Percentiles rank a stretch among this genome's conserved stretches.
Conservation (phyloP, 2,329 filamentous ascomycete species). For the Aspergillus puulaauensis region DNA sequence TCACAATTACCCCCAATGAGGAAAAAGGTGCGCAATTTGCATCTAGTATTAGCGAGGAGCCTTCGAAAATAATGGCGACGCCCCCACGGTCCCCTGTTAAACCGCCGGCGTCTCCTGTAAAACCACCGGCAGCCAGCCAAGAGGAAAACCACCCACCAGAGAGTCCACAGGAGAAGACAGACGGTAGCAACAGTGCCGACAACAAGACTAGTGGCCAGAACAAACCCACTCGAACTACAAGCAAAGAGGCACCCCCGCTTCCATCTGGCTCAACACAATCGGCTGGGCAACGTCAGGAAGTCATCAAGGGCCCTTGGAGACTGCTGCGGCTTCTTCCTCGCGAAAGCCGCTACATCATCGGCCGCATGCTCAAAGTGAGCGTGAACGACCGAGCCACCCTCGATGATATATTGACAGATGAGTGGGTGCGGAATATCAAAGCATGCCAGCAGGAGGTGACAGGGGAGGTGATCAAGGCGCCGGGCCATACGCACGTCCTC, state of each 20-base stretch:
- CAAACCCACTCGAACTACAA: conserved; percentile 35
- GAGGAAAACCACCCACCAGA: conserved; percentile 27
- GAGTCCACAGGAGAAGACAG: conserved; percentile 26
- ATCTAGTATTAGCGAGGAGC: conserved; percentile 11
- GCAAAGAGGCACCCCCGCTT: conserved; percentile 40
- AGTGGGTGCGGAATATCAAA: conserved; percentile 82
- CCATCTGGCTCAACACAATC: conserved; percentile 25
- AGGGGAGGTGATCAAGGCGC: conserved; percentile 69
- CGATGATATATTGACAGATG: conserved; percentile 80
- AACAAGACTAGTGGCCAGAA: conserved; percentile 17
- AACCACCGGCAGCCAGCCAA: conserved; percentile 21
- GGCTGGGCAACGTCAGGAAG: conserved; percentile 56
- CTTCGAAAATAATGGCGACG: conserved; percentile 14
- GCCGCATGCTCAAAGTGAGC: conserved; percentile 87
- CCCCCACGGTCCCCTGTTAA: conserved; percentile 23
- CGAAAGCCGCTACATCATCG: conserved; percentile 86
- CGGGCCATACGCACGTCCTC: conserved; percentile 80
- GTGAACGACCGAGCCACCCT: conserved; percentile 80
- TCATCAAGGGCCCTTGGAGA: conserved; percentile 90
- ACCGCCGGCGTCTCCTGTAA: conserved; percentile 19
- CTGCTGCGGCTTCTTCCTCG: conserved; percentile 82
- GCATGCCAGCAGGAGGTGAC: conserved; percentile 79
- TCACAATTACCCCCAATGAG: conserved; percentile 28
- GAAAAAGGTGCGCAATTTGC: conserved; percentile 23
- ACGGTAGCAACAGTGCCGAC: conserved; percentile 17